These are phyloP conservation scores for Fusarium odoratissimum DNA, from an alignment of 2,329 filamentous ascomycete species.

Conservation along the genomic window DNA sequence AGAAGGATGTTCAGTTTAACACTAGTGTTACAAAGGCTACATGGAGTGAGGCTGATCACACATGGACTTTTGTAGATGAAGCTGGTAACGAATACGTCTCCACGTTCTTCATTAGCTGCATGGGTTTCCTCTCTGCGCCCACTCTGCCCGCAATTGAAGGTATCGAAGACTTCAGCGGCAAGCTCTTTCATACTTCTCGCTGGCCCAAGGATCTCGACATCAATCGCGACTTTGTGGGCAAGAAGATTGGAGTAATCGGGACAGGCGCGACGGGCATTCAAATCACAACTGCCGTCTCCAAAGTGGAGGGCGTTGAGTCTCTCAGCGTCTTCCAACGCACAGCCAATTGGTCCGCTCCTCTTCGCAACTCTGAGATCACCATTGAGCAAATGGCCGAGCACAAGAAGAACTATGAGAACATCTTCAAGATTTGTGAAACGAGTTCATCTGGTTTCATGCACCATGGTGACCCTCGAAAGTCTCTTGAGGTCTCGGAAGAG, in stretches of 20 bases:
- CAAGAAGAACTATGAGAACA: slow-evolving; percentile 23
- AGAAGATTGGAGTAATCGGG: slow-evolving; percentile 25
- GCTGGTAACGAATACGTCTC: background rate
- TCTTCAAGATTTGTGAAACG: slow-evolving; percentile 19
- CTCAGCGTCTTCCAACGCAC: slow-evolving; percentile 49
- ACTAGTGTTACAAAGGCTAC: background rate
- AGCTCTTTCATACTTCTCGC: slow-evolving; percentile 24
- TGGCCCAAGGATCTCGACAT: slow-evolving; percentile 25
- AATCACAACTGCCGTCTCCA: slow-evolving; percentile 26
- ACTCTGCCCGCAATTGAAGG: slow-evolving; percentile 21
- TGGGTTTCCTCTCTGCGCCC: slow-evolving; percentile 29
- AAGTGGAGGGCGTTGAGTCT: slow-evolving; percentile 47
- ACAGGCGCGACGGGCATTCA: slow-evolving; percentile 37
- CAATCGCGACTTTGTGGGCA: slow-evolving; percentile 11
- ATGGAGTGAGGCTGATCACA: background rate
- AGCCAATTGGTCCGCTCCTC: slow-evolving; percentile 42
- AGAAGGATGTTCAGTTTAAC: slow-evolving; percentile 49
- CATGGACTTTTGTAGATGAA: slow-evolving; percentile 17
- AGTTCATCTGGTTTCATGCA: slow-evolving; percentile 32
- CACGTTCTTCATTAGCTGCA: slow-evolving; percentile 27
- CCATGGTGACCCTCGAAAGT: slow-evolving; percentile 29
- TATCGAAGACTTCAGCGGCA: slow-evolving; percentile 25
- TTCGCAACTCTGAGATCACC: slow-evolving; percentile 32
- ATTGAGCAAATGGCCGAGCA: slow-evolving; percentile 15
- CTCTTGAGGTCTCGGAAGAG: slow-evolving; percentile 6